phyloP scores from a whole-genome alignment of 208 protist species.

The Trypanosoma mega region DNA sequence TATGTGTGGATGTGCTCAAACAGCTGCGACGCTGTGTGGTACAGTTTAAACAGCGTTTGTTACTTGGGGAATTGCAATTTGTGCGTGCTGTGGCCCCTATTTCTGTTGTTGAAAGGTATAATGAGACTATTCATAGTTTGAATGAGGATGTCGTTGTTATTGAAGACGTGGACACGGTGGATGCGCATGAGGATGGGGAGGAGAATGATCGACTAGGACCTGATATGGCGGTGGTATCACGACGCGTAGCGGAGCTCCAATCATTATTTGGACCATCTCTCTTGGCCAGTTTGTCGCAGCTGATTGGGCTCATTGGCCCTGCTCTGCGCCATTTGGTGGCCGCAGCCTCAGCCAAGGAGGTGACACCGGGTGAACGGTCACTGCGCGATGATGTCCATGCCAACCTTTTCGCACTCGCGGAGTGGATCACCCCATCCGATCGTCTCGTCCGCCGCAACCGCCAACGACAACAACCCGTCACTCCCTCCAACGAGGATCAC shows the following conservation, averaged over 20 bases:
- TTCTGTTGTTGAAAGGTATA: no score
- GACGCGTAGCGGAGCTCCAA: conserved; percentile 35
- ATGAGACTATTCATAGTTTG: no score
- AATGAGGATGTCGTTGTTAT: neutral
- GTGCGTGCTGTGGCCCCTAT: conserved; percentile 4
- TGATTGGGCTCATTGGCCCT: conserved; percentile 47
- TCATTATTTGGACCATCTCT: conserved; percentile 56
- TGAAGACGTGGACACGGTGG: conserved; percentile 8
- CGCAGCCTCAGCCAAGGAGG: conserved; percentile 29
- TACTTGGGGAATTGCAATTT: conserved; percentile 23
- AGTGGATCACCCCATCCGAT: conserved; percentile 23
- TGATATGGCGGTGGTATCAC: no score
- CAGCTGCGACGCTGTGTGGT: conserved; percentile 57
- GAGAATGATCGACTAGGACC: no score
- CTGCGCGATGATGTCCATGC: conserved; percentile 52
- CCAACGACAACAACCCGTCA: neutral
- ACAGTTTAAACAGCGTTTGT: conserved; percentile 44
- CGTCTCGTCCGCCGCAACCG: conserved; percentile 17
- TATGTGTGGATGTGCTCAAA: conserved; percentile 67
- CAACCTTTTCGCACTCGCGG: conserved; percentile 16
- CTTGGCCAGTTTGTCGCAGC: conserved; percentile 37
- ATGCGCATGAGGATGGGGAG: no score
- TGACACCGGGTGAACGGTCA: conserved; percentile 38
- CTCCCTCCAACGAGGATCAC: neutral
- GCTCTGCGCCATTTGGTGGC: conserved; percentile 52